Base-by-base conservation (phyloP, 345 rosid species). In the Laguncularia racemosa region DNA sequence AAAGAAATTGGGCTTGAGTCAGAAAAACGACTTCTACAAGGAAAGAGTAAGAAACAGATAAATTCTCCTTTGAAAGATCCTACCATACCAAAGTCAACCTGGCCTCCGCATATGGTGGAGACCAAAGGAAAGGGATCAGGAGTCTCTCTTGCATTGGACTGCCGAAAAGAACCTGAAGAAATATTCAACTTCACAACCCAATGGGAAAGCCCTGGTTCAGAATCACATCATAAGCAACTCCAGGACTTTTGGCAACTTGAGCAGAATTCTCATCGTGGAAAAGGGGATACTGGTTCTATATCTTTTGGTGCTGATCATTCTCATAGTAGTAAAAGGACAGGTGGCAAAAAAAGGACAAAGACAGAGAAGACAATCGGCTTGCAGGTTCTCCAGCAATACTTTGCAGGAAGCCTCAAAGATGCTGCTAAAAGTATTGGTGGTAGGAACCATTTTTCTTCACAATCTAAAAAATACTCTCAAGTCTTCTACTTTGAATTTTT, bases 81-180 rank as follows among this genome's bases (percentile, higher is more conserved):
- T 53, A 65, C 74, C 56, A 62, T 26, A 44, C 81, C 78, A 53
- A 81, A 71, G 48, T 80, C 89, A 43, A 72, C 89, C 14, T 77
- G 89, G 97, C 74, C 78, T 58, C 59, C 83, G 46, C 77, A 70
- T 53, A 71, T 74, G 76, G 63, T 76, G 71, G 81, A 64, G 61
- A 76, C 84, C 52, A 83, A 82, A 55, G 76, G 63, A 55, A 84
- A 79, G 74, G 86, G 85, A 56, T 78, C 84, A 71, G 76, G 61
- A 43, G 70, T 83, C 33, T 73, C 81, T 46, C 75, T 80, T 53
- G 76, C 88, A 16, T 69, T 79, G 89, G 84, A 80, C 55, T 65
- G 49, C 59, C 75, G 71, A 48, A 67, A 74, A 52, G 84, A 84
- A 64, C 71, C 80, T 6, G 70, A 65, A 61, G 87, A 81, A 77